Conservation (phyloP, 2,329 filamentous ascomycete species). For the Microsporum canis region DNA sequence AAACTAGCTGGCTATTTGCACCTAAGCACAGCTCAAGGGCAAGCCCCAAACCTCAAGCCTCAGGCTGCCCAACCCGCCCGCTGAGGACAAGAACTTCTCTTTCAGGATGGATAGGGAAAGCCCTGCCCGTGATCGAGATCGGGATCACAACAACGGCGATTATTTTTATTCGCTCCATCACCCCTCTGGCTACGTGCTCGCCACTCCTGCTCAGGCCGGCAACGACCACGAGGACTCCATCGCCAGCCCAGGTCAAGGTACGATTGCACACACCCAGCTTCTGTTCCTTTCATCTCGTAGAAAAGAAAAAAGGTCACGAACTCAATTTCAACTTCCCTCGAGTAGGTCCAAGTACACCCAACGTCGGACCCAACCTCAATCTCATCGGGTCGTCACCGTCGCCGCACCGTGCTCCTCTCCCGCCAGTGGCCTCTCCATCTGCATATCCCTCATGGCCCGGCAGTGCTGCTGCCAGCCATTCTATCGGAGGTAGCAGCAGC, state of each 20-base stretch:
- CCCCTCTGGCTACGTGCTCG: not conserved
- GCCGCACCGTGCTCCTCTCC: not conserved
- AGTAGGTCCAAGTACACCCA: not conserved
- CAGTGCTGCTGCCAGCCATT: constrained; percentile 3
- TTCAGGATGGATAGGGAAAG: not conserved
- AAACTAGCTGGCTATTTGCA: not conserved
- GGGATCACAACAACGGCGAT: not conserved
- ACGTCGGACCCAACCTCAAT: not conserved
- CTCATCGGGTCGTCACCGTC: not conserved
- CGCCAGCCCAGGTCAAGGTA: not conserved
- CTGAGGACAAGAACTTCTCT: not conserved
- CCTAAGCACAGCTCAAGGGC: not conserved
- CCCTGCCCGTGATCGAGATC: not conserved
- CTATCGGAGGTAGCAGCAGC: constrained; percentile 1
- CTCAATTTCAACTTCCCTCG: not conserved
- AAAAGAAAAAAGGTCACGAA: not conserved
- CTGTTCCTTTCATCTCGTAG: not conserved
- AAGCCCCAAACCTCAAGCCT: constrained; percentile 3
- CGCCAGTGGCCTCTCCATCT: not conserved
- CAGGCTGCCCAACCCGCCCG: not conserved
- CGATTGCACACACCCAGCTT: not conserved
- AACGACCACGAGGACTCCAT: not conserved
- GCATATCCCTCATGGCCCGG: constrained; percentile 12
- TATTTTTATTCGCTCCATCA: constrained; percentile 1
- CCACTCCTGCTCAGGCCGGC: not conserved